Evolutionary conservation across 495 filamentous ascomycete genomes (phyloP), one percentile per base, ranked within the genome.

Genomic region (Neurospora sp.): DNA sequence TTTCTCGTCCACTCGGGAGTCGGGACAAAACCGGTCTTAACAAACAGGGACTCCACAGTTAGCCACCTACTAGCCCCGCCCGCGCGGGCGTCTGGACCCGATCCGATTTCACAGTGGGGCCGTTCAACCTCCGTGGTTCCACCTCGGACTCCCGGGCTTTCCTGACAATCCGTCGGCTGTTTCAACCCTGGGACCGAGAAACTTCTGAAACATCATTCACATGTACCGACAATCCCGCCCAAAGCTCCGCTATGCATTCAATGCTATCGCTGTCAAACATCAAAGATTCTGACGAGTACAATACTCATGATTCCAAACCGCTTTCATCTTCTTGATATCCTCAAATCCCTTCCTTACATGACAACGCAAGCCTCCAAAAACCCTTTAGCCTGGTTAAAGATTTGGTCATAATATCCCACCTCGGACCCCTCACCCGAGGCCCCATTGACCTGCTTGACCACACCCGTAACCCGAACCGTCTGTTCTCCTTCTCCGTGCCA

Each of bases 401-500:
- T 14, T 70, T 85, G 84, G 42, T 87, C 82, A 70, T 86, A 79
- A 72, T 86, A 86, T 5, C 84, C 84, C 0, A 71, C 77, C n/a
- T 86, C 84, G 69, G 1, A 5, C 53, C 27, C 83, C 8, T 74
- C 77, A 0, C 78, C 82, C 5, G 79, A 76, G 9, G 78, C 73
- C 27, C 69, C 73, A 68, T 84, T 85, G 40, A 84, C 77, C 46
- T 80, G 82, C 73, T 79, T 80, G 59, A 91, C 88, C 16, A 94
- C 83, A 0, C 96, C 96, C 71, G 88, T 90, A 22, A 98, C 85
- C 74, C 87, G 93, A 75, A 98, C 86, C 35, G 84, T 87, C 82
- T 98, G 95, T 73, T 93, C 87, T 0, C 95, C 96, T 66, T 89
- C 89, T 5, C 87, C 89, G 82, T 98, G 94, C 93, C 93, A 97